Evolutionary conservation across 2,329 filamentous ascomycete genomes (phyloP), one percentile per base, ranked within the genome.

Genomic region (Pseudovirgaria hyperparasitica): DNA sequence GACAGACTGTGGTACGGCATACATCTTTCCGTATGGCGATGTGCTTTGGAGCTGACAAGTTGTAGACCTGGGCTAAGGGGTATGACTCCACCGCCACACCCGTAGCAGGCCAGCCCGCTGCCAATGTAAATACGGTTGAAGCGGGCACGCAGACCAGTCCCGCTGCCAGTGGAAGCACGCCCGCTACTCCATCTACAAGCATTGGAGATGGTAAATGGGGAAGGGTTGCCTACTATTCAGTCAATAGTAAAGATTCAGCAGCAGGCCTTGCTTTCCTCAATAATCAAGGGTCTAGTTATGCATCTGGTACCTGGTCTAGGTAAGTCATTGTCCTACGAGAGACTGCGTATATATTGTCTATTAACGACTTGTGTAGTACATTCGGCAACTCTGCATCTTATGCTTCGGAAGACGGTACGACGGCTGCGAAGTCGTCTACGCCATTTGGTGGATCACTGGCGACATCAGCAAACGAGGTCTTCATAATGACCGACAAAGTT

Each of bases 331-430:
- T 24, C 20, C 11, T 28, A 10, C 11, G 7, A 29, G 38, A 21
- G 4, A 11, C 6, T 17, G 1, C 19, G 6, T 6, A 15, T 5
- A 10, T 13, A 21, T 28, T 10, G 13, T 26, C 42, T 23, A 17
- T 23, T 37, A 10, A 32, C 29, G 45, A 21, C 5, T 12, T 6
- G 2, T n/a, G 6, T 29, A 57, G 52, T 35, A 52, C 49, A 9
- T 71, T 67, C 43, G 71, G 71, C 22, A 66, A 65, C 39, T 74
- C 70, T 5, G 58, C 75, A 16, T 62, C 65, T 3, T 74, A 70
- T 40, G 55, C 65, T 23, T 60, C 61, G 31, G 38, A 54, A 4
- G 54, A 67, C 32, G 65, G 61, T 23, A 56, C 45, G 24, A 50
- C 40, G 10, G 64, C 63, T 15, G 56, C 65, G 23, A 41, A 60